These are phyloP conservation scores for Fraxinus paxiana DNA, from an alignment of 305 asterid genomes.

Conservation along the genomic window DNA sequence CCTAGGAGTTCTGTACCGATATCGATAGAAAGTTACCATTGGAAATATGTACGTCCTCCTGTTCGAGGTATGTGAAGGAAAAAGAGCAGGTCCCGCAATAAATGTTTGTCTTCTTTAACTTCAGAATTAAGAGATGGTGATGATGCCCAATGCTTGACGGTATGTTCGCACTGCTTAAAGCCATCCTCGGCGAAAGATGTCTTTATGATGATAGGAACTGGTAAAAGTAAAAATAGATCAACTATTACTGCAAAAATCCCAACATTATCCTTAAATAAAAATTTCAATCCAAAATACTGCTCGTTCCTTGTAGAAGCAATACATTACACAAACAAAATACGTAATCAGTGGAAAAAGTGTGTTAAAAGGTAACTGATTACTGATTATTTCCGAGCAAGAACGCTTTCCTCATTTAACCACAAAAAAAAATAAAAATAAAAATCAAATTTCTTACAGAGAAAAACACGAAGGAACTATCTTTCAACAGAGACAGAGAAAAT, in stretches of 20 bases:
- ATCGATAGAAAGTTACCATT: constrained; percentile 50
- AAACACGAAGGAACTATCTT: not conserved
- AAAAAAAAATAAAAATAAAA: not conserved
- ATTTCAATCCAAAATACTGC: constrained; percentile 7
- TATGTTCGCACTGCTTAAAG: constrained; percentile 52
- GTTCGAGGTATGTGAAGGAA: constrained; percentile 97
- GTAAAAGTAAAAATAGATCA: constrained; percentile 15
- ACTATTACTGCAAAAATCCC: not conserved
- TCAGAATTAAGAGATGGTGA: constrained; percentile 49
- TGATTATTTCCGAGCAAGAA: constrained; percentile 4
- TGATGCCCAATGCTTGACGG: constrained; percentile 81
- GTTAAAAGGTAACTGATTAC: not conserved
- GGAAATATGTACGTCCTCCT: constrained; percentile 86
- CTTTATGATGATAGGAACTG: constrained; percentile 42
- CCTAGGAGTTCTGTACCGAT: constrained; percentile 9
- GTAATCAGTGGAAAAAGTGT: not conserved
- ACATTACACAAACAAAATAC: not conserved
- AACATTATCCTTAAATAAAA: not conserved
- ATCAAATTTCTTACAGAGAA: too few relatives aligned
- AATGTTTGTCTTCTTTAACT: constrained; percentile 56
- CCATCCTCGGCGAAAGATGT: constrained; percentile 43
- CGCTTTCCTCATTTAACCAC: not conserved
- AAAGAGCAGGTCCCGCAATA: constrained; percentile 75
- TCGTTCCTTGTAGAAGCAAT: not conserved
- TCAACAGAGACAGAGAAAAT: constrained; percentile 20